Conservation (phyloP, 2,329 filamentous ascomycete species). For the Aspergillus brasiliensis region DNA sequence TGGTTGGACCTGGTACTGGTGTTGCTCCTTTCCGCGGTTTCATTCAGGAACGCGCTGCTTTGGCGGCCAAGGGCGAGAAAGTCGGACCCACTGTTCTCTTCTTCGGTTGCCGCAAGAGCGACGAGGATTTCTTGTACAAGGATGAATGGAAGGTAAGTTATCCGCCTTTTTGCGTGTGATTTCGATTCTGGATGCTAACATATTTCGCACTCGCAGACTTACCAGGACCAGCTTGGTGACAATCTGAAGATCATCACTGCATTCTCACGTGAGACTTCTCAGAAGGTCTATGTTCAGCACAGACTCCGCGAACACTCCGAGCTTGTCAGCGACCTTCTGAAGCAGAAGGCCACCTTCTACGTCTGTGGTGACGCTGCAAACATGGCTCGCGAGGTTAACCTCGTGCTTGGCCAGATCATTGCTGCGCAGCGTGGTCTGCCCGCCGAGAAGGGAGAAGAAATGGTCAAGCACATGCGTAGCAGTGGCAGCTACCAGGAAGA, state of each 20-base stretch:
- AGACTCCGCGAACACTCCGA: conserved; percentile 79
- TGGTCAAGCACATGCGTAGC: conserved; percentile 95
- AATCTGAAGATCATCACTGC: conserved; percentile 89
- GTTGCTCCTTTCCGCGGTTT: conserved; percentile 96
- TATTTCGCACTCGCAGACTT: conserved; percentile 60
- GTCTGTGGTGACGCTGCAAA: conserved; percentile 97
- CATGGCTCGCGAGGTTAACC: conserved; percentile 93
- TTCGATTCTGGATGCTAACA: conserved; percentile 27
- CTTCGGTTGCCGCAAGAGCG: conserved; percentile 85
- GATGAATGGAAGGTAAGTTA: conserved; percentile 85
- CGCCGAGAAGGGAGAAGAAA: conserved; percentile 87
- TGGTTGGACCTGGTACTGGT: conserved; percentile 94
- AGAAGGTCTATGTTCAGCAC: conserved; percentile 98
- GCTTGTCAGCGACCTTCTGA: conserved; percentile 83
- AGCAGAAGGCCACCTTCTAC: conserved; percentile 89
- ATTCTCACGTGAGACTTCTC: conserved; percentile 82
- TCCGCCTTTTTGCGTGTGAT: conserved; percentile 1
- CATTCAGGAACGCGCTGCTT: conserved; percentile 86
- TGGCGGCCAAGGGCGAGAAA: conserved; percentile 74
- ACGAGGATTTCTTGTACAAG: conserved; percentile 91
- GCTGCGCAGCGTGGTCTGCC: conserved; percentile 78
- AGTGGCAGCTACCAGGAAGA: conserved; percentile 94
- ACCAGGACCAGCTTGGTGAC: conserved; percentile 79
- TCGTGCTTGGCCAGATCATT: conserved; percentile 83
- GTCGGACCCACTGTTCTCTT: conserved; percentile 90